phyloP scores from a whole-genome alignment of 2,329 filamentous ascomycete species.

The Ophiobolus disseminans region DNA sequence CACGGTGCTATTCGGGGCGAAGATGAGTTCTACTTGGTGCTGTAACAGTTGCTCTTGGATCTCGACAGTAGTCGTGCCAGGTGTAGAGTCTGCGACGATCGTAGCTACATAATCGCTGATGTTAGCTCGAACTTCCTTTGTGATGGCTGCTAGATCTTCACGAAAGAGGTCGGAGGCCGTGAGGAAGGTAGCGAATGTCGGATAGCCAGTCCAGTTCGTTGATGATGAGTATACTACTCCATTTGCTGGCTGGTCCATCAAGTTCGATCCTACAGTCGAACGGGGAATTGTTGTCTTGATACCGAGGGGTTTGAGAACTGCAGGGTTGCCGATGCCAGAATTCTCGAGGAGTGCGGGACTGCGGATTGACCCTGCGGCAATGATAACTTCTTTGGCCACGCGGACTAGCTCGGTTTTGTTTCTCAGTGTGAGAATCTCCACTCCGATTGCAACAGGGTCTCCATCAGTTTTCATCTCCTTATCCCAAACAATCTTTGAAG shows the following conservation, averaged over 20 bases:
- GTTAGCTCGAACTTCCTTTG: slow-evolving; percentile 30
- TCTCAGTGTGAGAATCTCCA: slow-evolving; percentile 30
- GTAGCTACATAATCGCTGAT: slow-evolving; percentile 37
- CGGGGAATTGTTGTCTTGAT: slow-evolving; percentile 28
- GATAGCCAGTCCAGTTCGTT: slow-evolving; percentile 48
- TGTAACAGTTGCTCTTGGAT: slow-evolving; percentile 52
- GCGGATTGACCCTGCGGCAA: slow-evolving; percentile 45
- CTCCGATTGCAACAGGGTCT: slow-evolving; percentile 27
- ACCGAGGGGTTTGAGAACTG: slow-evolving; percentile 29
- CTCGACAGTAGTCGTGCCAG: slow-evolving; percentile 27
- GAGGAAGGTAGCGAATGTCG: slow-evolving; percentile 47
- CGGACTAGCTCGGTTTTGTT: slow-evolving; percentile 25
- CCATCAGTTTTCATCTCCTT: neutral
- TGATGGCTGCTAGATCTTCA: slow-evolving; percentile 27
- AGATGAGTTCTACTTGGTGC: slow-evolving; percentile 59
- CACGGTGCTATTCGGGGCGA: slow-evolving; percentile 46
- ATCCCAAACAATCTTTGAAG: slow-evolving; percentile 51
- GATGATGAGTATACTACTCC: slow-evolving; percentile 31
- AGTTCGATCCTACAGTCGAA: slow-evolving; percentile 41
- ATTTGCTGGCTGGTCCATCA: slow-evolving; percentile 46
- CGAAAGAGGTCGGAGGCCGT: slow-evolving; percentile 47
- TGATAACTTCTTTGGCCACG: slow-evolving; percentile 41
- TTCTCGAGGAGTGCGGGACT: slow-evolving; percentile 45
- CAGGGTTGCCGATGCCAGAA: slow-evolving; percentile 47
- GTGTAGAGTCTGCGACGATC: slow-evolving; percentile 28